Percentiles rank a stretch among this genome's conserved stretches.
These are phyloP conservation scores for Buxus sempervirens DNA, from an alignment of 164 flowering plant genomes.

Conservation along the genomic window DNA sequence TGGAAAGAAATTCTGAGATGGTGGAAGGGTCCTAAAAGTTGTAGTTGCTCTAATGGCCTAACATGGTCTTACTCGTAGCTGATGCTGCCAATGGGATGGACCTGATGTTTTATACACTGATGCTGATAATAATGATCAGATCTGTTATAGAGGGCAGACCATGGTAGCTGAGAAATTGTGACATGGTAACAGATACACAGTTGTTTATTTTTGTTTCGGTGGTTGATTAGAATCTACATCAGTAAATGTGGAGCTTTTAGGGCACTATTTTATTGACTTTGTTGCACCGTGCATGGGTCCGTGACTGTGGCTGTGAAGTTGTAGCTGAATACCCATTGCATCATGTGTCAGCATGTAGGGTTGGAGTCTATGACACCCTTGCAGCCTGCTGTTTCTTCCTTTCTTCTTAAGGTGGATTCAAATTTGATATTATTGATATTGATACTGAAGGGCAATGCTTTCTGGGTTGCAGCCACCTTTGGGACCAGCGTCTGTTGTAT, in stretches of 20 bases:
- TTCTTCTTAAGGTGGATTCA: too few relatives aligned
- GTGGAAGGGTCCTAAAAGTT: too few relatives aligned
- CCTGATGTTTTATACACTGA: too few relatives aligned
- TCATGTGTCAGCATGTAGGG: too few relatives aligned
- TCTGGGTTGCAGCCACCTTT: too few relatives aligned
- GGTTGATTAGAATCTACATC: not conserved
- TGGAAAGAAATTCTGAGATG: too few relatives aligned
- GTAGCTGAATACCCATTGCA: not conserved
- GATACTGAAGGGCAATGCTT: too few relatives aligned
- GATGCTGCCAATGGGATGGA: not conserved
- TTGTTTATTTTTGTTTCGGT: not conserved
- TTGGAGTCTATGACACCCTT: too few relatives aligned
- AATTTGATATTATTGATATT: too few relatives aligned
- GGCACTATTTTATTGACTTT: not conserved
- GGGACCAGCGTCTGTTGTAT: too few relatives aligned
- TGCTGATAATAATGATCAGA: not conserved
- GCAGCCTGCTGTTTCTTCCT: too few relatives aligned
- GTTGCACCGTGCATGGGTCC: not conserved
- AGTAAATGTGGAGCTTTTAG: not conserved
- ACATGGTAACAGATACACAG: not conserved
- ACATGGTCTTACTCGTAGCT: not conserved
- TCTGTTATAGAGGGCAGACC: not conserved
- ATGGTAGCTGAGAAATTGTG: not conserved
- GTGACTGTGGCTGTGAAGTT: not conserved
- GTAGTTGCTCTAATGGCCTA: too few relatives aligned